Base-by-base conservation (phyloP, 441 rosid genomes). In the Mallotus repandus region DNA sequence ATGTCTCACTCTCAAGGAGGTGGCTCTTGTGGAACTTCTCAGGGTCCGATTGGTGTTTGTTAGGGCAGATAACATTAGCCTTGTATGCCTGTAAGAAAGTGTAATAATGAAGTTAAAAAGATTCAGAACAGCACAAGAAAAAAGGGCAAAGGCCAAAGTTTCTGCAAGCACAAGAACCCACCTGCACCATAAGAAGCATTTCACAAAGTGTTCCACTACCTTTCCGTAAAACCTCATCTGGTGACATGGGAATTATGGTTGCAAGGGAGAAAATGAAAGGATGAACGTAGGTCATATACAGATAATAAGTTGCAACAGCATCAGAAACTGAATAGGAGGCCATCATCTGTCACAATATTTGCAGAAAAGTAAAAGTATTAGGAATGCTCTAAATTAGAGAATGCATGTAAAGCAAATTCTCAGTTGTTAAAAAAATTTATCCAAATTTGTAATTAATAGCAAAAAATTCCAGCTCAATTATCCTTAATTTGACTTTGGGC, bases 171-270 rank as follows among this genome's bases (percentile, higher is more conserved):
- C 68, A 72, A 74, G 63, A 84, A 81, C 76, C 73, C 73, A 93
- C 99, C 99, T 96, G 87, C 76, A 96, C 99, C 99, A 93, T 96
- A 63, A 96, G 94, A 89, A 96, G 98, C 98, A 96, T 96, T 85
- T 96, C 99, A 78, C 99, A 96, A 66, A 96, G 99, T 78, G 99
- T 96, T 77, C 99, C 99, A 80, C 94, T 96, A 76, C 99, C 99
- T 88, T 96, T 93, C 60, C 99, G 97, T 79, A 96, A 86, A 86
- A 96, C 99, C 86, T 96, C 99, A 78, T 96, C 99, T 35, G 99
- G 99, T 63, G 94, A 85, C 99, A 96, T 93, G 67, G 99, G 99
- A 78, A 96, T 93, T 77, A 96, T 96, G 58, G 98, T 96, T 71
- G 98, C 97, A 67, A 96, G 93, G 80, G 99, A 96, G 75, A 96